Evolutionary conservation across 78 protist species (phyloP).

Genomic region (Dictyostelium intermedium): DNA sequence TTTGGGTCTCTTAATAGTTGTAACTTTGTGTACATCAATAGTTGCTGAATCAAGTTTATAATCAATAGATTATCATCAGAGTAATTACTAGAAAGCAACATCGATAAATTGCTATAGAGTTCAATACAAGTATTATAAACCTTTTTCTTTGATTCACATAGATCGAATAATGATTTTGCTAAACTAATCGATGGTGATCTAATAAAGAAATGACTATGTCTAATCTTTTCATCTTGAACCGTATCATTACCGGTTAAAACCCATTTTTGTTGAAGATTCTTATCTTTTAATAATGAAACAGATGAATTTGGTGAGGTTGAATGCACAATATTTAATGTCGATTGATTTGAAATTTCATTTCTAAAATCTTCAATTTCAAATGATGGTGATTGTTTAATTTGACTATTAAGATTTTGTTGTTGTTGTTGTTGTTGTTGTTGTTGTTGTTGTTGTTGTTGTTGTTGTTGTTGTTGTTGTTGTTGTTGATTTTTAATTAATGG

Average conservation of each 20-base stretch:
- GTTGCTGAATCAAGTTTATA: conserved; percentile 67
- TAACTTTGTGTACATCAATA: conserved; percentile 65
- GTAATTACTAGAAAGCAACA: background rate
- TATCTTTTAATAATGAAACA: background rate
- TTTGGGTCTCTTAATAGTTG: conserved; percentile 50
- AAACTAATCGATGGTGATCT: conserved; percentile 70
- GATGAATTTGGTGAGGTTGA: conserved; percentile 3
- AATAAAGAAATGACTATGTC: conserved; percentile 66
- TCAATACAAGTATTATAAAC: conserved; percentile 35
- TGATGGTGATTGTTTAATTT: background rate
- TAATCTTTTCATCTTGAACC: conserved; percentile 35
- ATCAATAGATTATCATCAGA: conserved; percentile 56
- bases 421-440: no score
- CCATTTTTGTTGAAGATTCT: conserved; percentile 16
- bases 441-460: no score
- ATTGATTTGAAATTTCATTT: background rate
- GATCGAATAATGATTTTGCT: conserved; percentile 49
- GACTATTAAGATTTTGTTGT: background rate
- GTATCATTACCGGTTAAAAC: background rate
- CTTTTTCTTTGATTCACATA: conserved; percentile 59
- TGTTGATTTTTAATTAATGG: background rate
- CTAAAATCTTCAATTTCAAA: conserved; percentile 2
- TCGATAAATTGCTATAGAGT: conserved; percentile 56
- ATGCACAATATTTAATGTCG: background rate
- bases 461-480: no score